phyloP scores from a whole-genome alignment of 192 early-diverging fungal species.

The Backusella parvicylindrica region DNA sequence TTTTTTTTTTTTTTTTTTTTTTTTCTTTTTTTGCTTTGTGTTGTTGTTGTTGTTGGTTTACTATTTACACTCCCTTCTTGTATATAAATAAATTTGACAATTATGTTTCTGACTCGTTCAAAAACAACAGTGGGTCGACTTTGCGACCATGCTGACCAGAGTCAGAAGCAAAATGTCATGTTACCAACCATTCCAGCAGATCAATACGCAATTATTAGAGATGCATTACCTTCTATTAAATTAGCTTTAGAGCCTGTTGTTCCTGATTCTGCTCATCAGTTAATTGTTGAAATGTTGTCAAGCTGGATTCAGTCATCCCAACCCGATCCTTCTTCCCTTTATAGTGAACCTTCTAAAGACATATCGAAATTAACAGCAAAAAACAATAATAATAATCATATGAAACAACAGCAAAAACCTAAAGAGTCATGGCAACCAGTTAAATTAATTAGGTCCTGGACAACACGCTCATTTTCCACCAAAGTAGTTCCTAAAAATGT shows the following conservation, averaged over 20 bases:
- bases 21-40: not conserved
- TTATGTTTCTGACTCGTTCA: slow-evolving; percentile 12
- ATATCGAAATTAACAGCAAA: not conserved
- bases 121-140: not conserved
- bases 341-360: not conserved
- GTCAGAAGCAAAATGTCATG: not conserved
- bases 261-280: not conserved
- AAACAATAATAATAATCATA: not conserved
- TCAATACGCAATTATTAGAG: not conserved
- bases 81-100: not conserved
- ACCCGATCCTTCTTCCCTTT: not conserved
- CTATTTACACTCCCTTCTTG: not conserved
- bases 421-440: not conserved
- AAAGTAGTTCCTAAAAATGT: not conserved
- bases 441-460: not conserved
- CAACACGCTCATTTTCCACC: not conserved
- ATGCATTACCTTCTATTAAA: not conserved
- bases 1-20: not conserved
- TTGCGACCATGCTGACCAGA: not conserved
- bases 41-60: not conserved
- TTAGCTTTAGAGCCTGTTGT: not conserved
- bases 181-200: not conserved
- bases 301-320: not conserved
- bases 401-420: not conserved
- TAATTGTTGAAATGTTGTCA: slow-evolving; percentile 1